Conservation (phyloP, 2,329 filamentous ascomycete genomes). For the Alternaria ethzedia region DNA sequence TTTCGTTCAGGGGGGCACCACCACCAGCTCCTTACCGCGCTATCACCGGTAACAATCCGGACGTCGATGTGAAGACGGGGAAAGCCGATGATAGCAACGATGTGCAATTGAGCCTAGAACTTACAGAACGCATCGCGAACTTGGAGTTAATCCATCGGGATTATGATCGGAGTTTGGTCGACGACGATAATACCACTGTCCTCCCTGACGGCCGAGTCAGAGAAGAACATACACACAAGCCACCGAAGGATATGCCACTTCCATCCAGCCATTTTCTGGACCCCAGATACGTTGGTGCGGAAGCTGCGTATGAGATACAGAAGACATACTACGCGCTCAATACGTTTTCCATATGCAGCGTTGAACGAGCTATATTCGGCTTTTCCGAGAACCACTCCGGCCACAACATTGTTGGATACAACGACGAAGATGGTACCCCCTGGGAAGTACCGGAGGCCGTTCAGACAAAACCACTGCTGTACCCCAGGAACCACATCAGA, state of each 20-base stretch:
- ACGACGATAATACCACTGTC: background rate
- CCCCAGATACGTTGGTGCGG: constrained; percentile 22
- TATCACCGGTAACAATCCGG: background rate
- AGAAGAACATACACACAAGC: constrained; percentile 26
- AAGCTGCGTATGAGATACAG: constrained; percentile 19
- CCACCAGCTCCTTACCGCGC: background rate
- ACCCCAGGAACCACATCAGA: constrained; percentile 19
- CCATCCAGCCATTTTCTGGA: constrained; percentile 28
- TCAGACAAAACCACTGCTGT: background rate
- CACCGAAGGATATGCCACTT: constrained; percentile 23
- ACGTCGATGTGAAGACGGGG: background rate
- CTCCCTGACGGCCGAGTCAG: constrained; percentile 25
- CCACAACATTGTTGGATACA: background rate
- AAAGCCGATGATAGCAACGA: background rate
- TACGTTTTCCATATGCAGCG: constrained; percentile 31
- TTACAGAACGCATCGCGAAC: background rate
- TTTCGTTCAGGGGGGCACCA: background rate
- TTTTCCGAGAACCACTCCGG: constrained; percentile 14
- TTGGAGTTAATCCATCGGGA: background rate
- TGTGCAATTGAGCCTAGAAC: background rate
- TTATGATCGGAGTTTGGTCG: background rate
- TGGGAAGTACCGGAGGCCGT: background rate
- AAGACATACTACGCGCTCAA: constrained; percentile 28
- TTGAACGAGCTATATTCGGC: constrained; percentile 16
- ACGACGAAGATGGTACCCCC: background rate